Percentiles rank a stretch among this genome's conserved stretches.
These are phyloP conservation scores for Gelatoporia subvermispora DNA, from an alignment of 768 basidiomycete genomes.

Conservation along the genomic window DNA sequence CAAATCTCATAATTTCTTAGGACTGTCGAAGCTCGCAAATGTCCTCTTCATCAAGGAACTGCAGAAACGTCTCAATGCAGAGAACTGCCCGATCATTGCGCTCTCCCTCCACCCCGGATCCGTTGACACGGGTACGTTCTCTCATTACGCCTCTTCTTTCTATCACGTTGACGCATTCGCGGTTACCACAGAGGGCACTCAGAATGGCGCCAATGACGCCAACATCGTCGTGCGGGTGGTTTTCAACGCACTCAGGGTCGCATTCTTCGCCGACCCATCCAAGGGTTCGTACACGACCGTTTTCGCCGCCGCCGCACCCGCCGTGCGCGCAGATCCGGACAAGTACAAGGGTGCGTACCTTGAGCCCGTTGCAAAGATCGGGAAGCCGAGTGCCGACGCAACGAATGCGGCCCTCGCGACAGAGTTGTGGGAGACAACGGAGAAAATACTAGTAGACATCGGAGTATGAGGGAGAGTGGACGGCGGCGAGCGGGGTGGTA, in stretches of 20 bases:
- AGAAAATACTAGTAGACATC: constrained; percentile 9
- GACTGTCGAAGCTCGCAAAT: constrained; percentile 45
- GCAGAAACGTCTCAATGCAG: constrained; percentile 40
- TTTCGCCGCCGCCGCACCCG: constrained; percentile 18
- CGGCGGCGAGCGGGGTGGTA: too few species aligned
- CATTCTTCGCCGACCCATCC: constrained; percentile 7
- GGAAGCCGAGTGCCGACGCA: not conserved
- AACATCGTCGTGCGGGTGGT: constrained; percentile 3
- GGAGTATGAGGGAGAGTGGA: constrained; percentile 10
- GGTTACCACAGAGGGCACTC: constrained; percentile 9
- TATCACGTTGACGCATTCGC: not conserved
- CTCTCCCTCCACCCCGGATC: constrained; percentile 40
- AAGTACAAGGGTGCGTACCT: constrained; percentile 14
- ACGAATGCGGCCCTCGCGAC: constrained; percentile 2
- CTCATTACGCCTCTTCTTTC: not conserved
- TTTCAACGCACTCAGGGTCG: constrained; percentile 4
- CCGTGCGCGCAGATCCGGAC: constrained; percentile 4
- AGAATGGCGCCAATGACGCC: constrained; percentile 7
- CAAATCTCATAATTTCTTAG: constrained; percentile 25
- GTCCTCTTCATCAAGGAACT: constrained; percentile 46
- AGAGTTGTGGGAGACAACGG: constrained; percentile 21
- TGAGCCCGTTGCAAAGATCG: constrained; percentile 5
- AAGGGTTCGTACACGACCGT: constrained; percentile 16
- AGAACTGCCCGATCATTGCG: constrained; percentile 32
- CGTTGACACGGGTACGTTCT: constrained; percentile 30